A percentile compares a stretch with the other conserved stretches of the same genome.
phyloP scores from a whole-genome alignment of 1,284 basidiomycete species.

The Trichosporon sp. region DNA sequence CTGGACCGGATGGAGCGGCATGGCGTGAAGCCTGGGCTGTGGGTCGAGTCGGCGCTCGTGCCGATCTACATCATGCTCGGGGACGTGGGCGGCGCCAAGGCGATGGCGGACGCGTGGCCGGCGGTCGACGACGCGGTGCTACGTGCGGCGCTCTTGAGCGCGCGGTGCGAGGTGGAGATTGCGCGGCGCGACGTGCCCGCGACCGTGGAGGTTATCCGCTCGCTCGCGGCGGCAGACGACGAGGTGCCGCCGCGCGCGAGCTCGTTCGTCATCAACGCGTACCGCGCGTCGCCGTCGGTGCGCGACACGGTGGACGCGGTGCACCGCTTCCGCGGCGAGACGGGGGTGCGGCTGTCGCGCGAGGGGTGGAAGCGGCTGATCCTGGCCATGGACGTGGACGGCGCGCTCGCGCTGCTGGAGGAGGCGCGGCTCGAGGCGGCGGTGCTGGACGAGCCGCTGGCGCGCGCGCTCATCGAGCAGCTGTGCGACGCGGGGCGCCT shows the following conservation, averaged over 20 bases:
- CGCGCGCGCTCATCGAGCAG: conserved; percentile 23
- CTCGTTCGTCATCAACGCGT: conserved; percentile 1
- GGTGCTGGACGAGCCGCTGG: conserved; percentile 14
- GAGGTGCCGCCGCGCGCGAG: not conserved
- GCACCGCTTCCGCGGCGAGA: not conserved
- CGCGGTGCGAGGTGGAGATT: conserved; percentile 15
- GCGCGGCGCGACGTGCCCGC: conserved; percentile 12
- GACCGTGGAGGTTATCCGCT: conserved; percentile 11
- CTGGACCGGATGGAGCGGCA: not conserved
- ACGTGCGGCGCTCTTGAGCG: not conserved
- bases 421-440: conserved; percentile 5
- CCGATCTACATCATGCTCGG: conserved; percentile 17
- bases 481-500: conserved; percentile 17
- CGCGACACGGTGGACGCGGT: not conserved
- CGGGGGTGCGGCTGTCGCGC: not conserved
- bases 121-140: not conserved
- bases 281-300: not conserved
- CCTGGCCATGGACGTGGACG: not conserved
- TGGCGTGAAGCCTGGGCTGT: conserved; percentile 13
- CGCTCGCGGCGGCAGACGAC: not conserved
- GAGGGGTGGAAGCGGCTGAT: not conserved
- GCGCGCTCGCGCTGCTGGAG: not conserved
- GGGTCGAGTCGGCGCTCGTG: conserved; percentile 19
- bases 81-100: conserved; percentile 15
- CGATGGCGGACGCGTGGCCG: conserved; percentile 12